These are phyloP conservation scores for Coemansia sp. DNA, from an alignment of 192 early-diverging fungal species.

Conservation along the genomic window DNA sequence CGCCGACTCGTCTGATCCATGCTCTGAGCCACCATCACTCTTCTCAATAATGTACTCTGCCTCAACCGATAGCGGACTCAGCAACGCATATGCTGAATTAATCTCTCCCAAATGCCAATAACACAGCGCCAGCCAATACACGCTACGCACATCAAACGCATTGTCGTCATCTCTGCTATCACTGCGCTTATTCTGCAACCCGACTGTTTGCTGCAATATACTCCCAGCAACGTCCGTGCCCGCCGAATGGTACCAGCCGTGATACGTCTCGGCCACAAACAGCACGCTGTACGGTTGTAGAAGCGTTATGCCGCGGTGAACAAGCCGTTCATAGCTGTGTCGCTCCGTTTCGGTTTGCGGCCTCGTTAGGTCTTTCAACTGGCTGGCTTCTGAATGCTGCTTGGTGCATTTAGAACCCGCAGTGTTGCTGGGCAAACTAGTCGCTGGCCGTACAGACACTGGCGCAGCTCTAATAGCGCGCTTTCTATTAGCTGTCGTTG, in stretches of 20 bases:
- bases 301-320: slow-evolving; percentile 41
- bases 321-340: slow-evolving; percentile 37
- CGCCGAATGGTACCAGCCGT: slow-evolving; percentile 43
- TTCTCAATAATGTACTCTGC: slow-evolving; percentile 29
- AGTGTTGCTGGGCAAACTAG: too few species aligned
- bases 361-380: slow-evolving; percentile 4
- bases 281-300: slow-evolving; percentile 47
- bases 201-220: slow-evolving; percentile 39
- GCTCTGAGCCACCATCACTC: slow-evolving; percentile 9
- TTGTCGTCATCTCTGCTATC: background rate
- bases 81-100: slow-evolving; percentile 30
- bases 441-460: background rate
- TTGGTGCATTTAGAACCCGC: background rate
- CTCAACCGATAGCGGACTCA: slow-evolving; percentile 27
- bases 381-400: background rate
- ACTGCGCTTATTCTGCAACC: background rate
- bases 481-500: background rate
- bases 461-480: background rate
- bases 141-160: slow-evolving; percentile 37
- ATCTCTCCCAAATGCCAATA: slow-evolving; percentile 53
- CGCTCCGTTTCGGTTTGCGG: slow-evolving; percentile 39
- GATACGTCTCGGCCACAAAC: slow-evolving; percentile 45
- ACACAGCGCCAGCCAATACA: slow-evolving; percentile 54
- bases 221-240: slow-evolving; percentile 29
- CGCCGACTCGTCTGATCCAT: background rate